Evolutionary conservation across 2,329 filamentous ascomycete genomes (phyloP).

Genomic region (Daldinia sp.): DNA sequence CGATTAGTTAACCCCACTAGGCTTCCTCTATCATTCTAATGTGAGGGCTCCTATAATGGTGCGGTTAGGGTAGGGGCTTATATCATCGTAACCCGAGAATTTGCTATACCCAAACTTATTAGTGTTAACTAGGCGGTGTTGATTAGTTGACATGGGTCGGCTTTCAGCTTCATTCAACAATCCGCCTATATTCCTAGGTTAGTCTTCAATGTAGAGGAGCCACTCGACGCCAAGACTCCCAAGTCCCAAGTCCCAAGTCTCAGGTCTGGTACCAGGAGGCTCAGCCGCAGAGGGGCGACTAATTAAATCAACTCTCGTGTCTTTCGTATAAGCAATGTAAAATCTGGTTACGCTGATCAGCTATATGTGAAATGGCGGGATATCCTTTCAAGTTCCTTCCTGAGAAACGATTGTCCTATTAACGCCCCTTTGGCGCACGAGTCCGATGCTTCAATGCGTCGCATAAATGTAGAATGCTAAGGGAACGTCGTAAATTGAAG

Average conservation of each 20-base stretch:
- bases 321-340: neutral
- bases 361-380: neutral
- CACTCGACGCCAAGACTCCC: constrained; percentile 17
- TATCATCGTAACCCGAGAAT: neutral
- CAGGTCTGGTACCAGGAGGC: neutral
- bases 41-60: neutral
- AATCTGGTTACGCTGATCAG: too few relatives aligned
- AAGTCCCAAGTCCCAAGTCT: constrained; percentile 1
- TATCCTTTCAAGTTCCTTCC: neutral
- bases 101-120: neutral
- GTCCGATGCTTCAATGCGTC: neutral
- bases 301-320: neutral
- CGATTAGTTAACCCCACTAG: neutral
- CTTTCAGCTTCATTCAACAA: constrained; percentile 16
- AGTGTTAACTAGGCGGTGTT: neutral
- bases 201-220: neutral
- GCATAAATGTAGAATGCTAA: neutral
- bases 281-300: constrained; percentile 18
- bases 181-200: constrained; percentile 3
- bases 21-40: neutral
- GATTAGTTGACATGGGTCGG: constrained; percentile 3
- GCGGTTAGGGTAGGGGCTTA: neutral
- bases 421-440: neutral
- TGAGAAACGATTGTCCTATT: too few relatives aligned
- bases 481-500: neutral